phyloP scores from a whole-genome alignment of 2,329 filamentous ascomycete species.

The Grosmannia huntii region DNA sequence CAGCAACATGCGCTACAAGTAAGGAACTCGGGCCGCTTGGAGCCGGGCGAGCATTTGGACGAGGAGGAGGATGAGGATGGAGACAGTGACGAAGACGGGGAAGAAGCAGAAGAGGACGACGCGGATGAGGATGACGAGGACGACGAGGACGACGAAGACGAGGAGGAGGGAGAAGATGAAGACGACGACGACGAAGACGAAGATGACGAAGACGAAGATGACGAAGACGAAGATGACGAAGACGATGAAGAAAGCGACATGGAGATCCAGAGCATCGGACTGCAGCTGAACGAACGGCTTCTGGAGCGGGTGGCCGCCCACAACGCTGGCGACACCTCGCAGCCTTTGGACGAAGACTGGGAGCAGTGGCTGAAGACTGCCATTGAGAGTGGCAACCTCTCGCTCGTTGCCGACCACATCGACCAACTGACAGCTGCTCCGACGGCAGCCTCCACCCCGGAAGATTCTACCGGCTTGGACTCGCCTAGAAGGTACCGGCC shows the following conservation, averaged over 20 bases:
- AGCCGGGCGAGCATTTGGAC: slow-evolving; percentile 6
- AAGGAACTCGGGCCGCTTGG: neutral
- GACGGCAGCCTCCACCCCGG: neutral
- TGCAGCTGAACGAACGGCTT: slow-evolving; percentile 51
- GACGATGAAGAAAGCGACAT: slow-evolving; percentile 33
- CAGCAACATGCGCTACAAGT: neutral
- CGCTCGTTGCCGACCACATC: slow-evolving; percentile 32
- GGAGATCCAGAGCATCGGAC: slow-evolving; percentile 39
- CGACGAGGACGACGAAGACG: neutral
- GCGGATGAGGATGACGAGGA: neutral
- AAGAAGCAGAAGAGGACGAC: no score
- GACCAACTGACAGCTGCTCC: slow-evolving; percentile 17
- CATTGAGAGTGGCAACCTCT: slow-evolving; percentile 47
- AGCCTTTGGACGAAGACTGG: slow-evolving; percentile 57
- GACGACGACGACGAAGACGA: no score
- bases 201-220: neutral
- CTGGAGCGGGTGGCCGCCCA: slow-evolving; percentile 49
- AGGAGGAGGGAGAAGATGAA: no score
- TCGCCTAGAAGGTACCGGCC: neutral
- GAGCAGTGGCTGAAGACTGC: slow-evolving; percentile 64
- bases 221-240: slow-evolving; percentile 8
- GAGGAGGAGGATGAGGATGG: neutral
- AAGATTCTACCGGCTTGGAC: neutral
- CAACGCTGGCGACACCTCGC: slow-evolving; percentile 44
- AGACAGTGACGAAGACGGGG: no score